phyloP scores from a whole-genome alignment of 805 yeast genomes.

The Yarrowia porcina region DNA sequence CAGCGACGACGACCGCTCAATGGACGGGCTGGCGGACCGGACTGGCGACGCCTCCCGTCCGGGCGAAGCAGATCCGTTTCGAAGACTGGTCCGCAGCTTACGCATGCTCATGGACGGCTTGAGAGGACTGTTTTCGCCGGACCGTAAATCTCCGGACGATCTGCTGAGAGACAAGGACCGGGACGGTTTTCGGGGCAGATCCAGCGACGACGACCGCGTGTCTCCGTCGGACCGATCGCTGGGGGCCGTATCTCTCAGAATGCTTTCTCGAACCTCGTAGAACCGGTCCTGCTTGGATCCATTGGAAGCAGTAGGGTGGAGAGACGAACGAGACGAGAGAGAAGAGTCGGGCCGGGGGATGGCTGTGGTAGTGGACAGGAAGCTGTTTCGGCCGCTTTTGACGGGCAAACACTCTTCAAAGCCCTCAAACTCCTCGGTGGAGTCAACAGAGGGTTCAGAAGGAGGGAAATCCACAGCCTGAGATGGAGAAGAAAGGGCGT shows the following conservation, averaged over 20 bases:
- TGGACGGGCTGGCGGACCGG: not conserved
- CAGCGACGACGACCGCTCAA: conserved; percentile 32
- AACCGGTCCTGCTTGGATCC: conserved; percentile 20
- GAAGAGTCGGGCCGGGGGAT: conserved; percentile 3
- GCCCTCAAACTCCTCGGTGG: conserved; percentile 4
- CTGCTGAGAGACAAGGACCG: conserved; percentile 1
- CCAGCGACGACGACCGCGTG: conserved; percentile 13
- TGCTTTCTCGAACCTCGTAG: conserved; percentile 22
- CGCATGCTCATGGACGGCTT: conserved; percentile 11
- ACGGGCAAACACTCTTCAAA: conserved; percentile 17
- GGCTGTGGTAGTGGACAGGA: not conserved
- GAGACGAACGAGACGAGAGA: conserved; percentile 6
- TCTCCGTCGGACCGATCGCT: not conserved
- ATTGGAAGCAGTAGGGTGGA: not conserved
- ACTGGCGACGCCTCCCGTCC: not conserved
- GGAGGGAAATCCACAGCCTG: not conserved
- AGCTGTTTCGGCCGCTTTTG: conserved; percentile 13
- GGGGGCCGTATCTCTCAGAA: conserved; percentile 8
- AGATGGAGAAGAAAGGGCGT: not conserved
- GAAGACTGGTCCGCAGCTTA: conserved; percentile 1
- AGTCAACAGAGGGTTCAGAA: not conserved
- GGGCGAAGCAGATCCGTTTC: conserved; percentile 7
- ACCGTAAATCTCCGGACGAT: conserved; percentile 2
- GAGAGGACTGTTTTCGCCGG: not conserved
- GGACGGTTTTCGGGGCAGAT: conserved; percentile 4